phyloP scores from a whole-genome alignment of 2,329 filamentous ascomycete species.

The Gnomoniopsis smithogilvyi region DNA sequence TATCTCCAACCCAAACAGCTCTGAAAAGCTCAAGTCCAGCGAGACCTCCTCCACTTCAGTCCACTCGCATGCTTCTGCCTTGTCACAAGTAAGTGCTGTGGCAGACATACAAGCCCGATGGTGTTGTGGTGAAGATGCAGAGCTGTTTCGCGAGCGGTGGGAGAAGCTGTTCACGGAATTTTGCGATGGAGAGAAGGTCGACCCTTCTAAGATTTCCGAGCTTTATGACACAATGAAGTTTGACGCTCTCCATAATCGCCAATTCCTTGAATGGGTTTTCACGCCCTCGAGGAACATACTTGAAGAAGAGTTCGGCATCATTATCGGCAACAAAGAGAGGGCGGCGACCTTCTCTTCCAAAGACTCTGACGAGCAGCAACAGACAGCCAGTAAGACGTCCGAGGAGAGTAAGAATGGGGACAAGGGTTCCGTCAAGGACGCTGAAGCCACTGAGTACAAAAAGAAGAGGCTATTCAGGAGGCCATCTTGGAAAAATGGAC shows the following conservation, averaged over 20 bases:
- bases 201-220: conserved; percentile 97
- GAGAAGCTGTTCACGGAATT: conserved; percentile 98
- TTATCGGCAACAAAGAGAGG: conserved; percentile 28
- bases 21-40: conserved; percentile 40
- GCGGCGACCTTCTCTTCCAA: conserved; percentile 28
- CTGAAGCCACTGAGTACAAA: conserved; percentile 34
- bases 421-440: conserved; percentile 38
- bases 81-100: conserved; percentile 60
- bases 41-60: conserved; percentile 37
- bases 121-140: conserved; percentile 94
- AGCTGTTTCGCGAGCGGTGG: conserved; percentile 94
- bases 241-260: conserved; percentile 92
- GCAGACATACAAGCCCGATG: conserved; percentile 81
- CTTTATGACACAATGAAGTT: conserved; percentile 99
- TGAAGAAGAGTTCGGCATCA: conserved; percentile 59
- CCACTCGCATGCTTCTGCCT: conserved; percentile 35
- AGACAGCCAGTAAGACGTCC: conserved; percentile 23
- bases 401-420: conserved; percentile 34
- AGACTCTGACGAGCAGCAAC: conserved; percentile 35
- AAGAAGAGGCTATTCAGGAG: conserved; percentile 56
- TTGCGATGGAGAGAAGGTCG: conserved; percentile 94
- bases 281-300: conserved; percentile 78
- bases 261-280: conserved; percentile 97
- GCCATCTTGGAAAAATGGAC: conserved; percentile 56
- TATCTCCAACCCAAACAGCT: conserved; percentile 47